Base-by-base conservation (phyloP, 2,329 filamentous ascomycete genomes). In the Achaetomium macrosporum region DNA sequence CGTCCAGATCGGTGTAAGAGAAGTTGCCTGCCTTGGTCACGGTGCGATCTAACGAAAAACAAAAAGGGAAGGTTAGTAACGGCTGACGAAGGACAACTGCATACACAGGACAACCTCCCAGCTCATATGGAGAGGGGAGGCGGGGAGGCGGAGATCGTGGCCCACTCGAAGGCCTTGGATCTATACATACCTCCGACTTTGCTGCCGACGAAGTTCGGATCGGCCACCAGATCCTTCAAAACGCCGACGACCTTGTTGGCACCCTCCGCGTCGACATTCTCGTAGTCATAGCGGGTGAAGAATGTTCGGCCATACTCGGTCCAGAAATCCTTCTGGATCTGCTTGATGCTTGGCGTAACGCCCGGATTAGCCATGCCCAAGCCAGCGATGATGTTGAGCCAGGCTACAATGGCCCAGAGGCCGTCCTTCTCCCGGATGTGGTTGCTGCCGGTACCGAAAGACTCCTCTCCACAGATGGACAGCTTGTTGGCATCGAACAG, bases 371-470 rank as follows among this genome's bases (percentile, higher is more conserved):
- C 80, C 69, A 93, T 84, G 59, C 91, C 91, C 44, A 97, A 84
- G 61, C 89, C 92, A 57, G 93, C 93, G 65, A 99, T 95, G 71
- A 99, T 96, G 78, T 99, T 99, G 65, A 99, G 76, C 93, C 93
- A 99, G 31, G 93, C 93, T 50, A 96, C 87, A 57, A 99, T 82
- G 56, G 93, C 93, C 93, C 93, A 99, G 40, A 99, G 81, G 57
- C 93, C 93, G 67, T 99, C 93, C 82, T 99, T 99, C 77, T 99
- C 93, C 63, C 93, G 90, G 67, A 99, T 96, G 73, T 99, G 93
- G 77, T 99, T 96, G 73, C 88, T 95, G 37, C 93, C 93, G 11
- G 93, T 99, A 61, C 93, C 93, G 71, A 99, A 99, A 60, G 88
- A 93, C 79, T 99, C 93, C 74, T 99, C 93, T 54, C 93, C 93